Evolutionary conservation across 1,284 basidiomycete genomes (phyloP), one percentile per base, ranked within the genome.

Genomic region (Hymenochaete sp.): DNA sequence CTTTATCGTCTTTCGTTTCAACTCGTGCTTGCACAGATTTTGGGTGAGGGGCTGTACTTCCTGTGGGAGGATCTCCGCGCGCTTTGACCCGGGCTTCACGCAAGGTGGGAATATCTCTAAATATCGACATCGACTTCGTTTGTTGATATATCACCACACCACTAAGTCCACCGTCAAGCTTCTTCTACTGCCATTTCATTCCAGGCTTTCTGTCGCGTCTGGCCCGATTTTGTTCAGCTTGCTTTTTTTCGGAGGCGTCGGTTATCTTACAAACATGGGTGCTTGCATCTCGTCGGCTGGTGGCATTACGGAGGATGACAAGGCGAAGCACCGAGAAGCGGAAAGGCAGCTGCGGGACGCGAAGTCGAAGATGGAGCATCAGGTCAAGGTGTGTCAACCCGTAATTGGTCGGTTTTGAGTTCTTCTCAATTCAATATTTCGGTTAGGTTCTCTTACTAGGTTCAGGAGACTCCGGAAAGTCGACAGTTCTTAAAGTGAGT

Each of bases 381-480:
- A 91, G 59, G 84, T 92, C 66, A 92, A 93, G 75, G 82, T 89
- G 44, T 18, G 64, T 31, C 14, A 10, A 14, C 9, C 28, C 28
- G 28, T 10, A 9, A 10, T 31, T 31, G 10, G 28, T 10, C 28
- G 10, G 9, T 9, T 31, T 31, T 31, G 28, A 31, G 14, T 10
- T 31, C 10, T 31, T 31, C 14, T 9, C 10, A 10, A 10, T 31
- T 9, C 28, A 10, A 10, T 31, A 14, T 35, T 5, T 5, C 32
- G 6, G 14, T 6, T 52, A 85, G 82, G 82, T 87, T n/a, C 70
- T 96, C 44, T 71, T 97, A 19, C 73, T 96, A 24, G 93, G 93
- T 28, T 93, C 93, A 35, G 93, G 93, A 28, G 93, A 95, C 59
- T 89, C 84, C 25, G 93, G 93, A 36, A 97, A 97, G 65, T 91